A percentile compares a stretch with the other conserved stretches of the same genome.
phyloP scores from a whole-genome alignment of 805 yeast species.

The Candida taoyuanica region DNA sequence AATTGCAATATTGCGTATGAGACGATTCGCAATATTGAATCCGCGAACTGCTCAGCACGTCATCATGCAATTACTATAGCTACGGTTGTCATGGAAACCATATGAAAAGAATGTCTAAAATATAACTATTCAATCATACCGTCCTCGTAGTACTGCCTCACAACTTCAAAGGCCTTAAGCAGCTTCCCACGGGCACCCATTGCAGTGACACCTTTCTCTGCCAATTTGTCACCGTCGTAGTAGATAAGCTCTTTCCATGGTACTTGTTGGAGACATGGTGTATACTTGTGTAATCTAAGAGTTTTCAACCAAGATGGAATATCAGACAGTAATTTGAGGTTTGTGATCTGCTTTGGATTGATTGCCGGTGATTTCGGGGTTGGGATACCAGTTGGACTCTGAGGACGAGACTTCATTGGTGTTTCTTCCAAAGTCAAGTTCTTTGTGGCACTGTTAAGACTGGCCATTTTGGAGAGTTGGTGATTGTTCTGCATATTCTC shows the following conservation, averaged over 20 bases:
- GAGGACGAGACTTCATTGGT: slow-evolving; percentile 5
- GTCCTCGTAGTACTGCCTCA: slow-evolving; percentile 50
- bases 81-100: no score
- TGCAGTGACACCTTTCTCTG: slow-evolving; percentile 81
- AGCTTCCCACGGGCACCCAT: slow-evolving; percentile 94
- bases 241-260: slow-evolving; percentile 78
- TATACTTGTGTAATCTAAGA: slow-evolving; percentile 88
- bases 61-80: no score
- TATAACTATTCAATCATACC: slow-evolving; percentile 29
- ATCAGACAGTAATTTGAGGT: slow-evolving; percentile 56
- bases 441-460: slow-evolving; percentile 21
- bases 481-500: slow-evolving; percentile 15
- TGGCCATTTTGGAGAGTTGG: slow-evolving; percentile 19
- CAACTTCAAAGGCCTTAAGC: slow-evolving; percentile 85
- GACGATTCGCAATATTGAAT: no score
- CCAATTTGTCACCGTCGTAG: slow-evolving; percentile 63
- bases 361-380: slow-evolving; percentile 38
- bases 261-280: slow-evolving; percentile 70
- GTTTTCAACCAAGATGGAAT: slow-evolving; percentile 92
- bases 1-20: no score
- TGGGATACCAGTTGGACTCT: slow-evolving; percentile 6
- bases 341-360: slow-evolving; percentile 48
- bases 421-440: slow-evolving; percentile 12
- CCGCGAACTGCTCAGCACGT: no score
- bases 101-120: no score